Conservation (phyloP, 2,329 filamentous ascomycete species). For the Hymenoscyphus occultus region DNA sequence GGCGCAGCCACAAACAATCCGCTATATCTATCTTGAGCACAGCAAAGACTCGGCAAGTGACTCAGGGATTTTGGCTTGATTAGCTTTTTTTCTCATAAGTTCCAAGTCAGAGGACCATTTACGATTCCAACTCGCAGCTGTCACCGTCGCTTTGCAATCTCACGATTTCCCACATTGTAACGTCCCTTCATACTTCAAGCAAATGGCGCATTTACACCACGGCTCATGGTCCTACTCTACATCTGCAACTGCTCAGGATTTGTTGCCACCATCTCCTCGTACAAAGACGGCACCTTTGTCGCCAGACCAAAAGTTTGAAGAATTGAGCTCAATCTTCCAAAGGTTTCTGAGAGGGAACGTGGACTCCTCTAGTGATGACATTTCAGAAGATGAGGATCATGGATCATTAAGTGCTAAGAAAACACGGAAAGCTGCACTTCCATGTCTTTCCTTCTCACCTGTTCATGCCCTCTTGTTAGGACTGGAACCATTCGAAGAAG, state of each 20-base stretch:
- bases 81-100: not conserved
- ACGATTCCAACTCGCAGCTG: not conserved
- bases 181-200: not conserved
- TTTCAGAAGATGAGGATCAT: not conserved
- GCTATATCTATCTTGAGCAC: not conserved
- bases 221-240: conserved; percentile 9
- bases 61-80: not conserved
- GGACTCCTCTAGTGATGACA: not conserved
- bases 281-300: too few relatives aligned
- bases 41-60: conserved; percentile 11
- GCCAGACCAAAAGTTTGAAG: conserved; percentile 1
- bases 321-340: conserved; percentile 6
- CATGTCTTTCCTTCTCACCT: conserved; percentile 9
- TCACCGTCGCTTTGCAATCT: not conserved
- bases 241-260: conserved; percentile 3
- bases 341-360: not conserved
- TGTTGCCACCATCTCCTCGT: not conserved
- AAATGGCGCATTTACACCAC: conserved; percentile 14
- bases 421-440: conserved; percentile 2
- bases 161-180: not conserved
- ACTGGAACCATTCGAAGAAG: conserved; percentile 11
- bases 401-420: not conserved
- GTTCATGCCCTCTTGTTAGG: conserved; percentile 8
- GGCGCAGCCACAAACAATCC: not conserved
- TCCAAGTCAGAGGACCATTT: too few relatives aligned